Evolutionary conservation across 2,329 filamentous ascomycete species (phyloP).

Genomic region (Chrysoporthe cubensis): DNA sequence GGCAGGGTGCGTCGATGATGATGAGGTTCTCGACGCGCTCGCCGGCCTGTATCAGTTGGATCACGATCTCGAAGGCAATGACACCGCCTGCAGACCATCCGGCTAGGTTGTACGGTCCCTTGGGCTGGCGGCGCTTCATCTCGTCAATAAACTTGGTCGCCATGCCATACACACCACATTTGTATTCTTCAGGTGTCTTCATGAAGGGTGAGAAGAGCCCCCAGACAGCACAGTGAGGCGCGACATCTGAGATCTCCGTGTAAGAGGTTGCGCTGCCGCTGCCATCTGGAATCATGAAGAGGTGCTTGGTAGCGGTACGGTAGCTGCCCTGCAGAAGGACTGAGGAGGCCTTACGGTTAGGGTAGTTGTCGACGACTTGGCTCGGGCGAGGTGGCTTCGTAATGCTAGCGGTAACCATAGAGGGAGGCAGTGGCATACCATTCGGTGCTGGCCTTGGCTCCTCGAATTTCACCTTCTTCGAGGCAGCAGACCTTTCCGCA

Average conservation of each 20-base stretch:
- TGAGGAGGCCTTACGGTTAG: slow-evolving; percentile 54
- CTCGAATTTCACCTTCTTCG: slow-evolving; percentile 38
- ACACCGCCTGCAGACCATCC: slow-evolving; percentile 82
- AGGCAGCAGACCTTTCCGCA: slow-evolving; percentile 31
- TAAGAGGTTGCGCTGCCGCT: slow-evolving; percentile 70
- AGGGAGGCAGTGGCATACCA: slow-evolving; percentile 35
- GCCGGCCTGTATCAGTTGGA: slow-evolving; percentile 60
- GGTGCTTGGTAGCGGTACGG: slow-evolving; percentile 49
- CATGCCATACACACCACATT: slow-evolving; percentile 67
- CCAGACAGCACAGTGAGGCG: slow-evolving; percentile 50
- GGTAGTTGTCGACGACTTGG: slow-evolving; percentile 47
- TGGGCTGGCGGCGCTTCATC: slow-evolving; percentile 71
- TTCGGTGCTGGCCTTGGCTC: slow-evolving; percentile 13
- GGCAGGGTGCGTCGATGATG: slow-evolving; percentile 69
- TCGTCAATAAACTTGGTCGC: slow-evolving; percentile 68
- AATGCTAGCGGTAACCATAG: slow-evolving; percentile 46
- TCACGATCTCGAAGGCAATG: slow-evolving; percentile 69
- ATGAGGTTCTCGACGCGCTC: slow-evolving; percentile 64
- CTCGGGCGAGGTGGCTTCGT: slow-evolving; percentile 44
- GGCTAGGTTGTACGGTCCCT: slow-evolving; percentile 68
- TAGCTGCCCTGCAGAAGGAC: slow-evolving; percentile 55
- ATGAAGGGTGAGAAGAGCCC: slow-evolving; percentile 73
- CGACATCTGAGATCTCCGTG: slow-evolving; percentile 60
- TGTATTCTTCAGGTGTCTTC: slow-evolving; percentile 68
- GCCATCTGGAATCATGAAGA: slow-evolving; percentile 61